phyloP scores from a whole-genome alignment of 768 basidiomycete species.

The Trametes sanguinea region DNA sequence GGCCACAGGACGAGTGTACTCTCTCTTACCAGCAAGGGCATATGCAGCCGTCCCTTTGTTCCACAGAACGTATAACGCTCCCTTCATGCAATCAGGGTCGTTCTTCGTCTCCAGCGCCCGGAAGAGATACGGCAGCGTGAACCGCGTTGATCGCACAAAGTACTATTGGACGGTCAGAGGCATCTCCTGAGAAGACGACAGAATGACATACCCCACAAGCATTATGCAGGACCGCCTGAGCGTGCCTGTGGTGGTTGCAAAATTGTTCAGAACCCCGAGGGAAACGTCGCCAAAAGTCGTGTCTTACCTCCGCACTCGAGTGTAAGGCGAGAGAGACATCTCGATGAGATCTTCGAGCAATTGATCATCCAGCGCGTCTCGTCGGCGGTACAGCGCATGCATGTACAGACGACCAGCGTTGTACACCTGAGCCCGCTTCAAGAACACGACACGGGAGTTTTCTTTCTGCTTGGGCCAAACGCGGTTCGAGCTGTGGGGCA shows the following conservation, averaged over 20 bases:
- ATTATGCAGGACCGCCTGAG: constrained; percentile 64
- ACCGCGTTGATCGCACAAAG: constrained; percentile 71
- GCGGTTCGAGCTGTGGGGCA: constrained; percentile 53
- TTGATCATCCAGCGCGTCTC: constrained; percentile 72
- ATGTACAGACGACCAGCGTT: constrained; percentile 76
- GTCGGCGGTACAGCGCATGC: constrained; percentile 72
- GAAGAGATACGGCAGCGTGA: constrained; percentile 60
- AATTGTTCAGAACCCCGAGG: neutral
- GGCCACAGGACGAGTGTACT: constrained; percentile 13
- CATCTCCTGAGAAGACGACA: neutral
- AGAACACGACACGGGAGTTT: constrained; percentile 70
- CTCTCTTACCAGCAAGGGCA: constrained; percentile 60
- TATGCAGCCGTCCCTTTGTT: constrained; percentile 72
- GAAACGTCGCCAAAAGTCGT: neutral
- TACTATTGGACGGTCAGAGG: constrained; percentile 42
- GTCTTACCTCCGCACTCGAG: constrained; percentile 68
- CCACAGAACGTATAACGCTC: constrained; percentile 80
- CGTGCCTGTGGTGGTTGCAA: constrained; percentile 48
- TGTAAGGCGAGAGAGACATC: constrained; percentile 78
- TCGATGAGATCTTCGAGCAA: constrained; percentile 69
- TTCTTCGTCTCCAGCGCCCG: constrained; percentile 67
- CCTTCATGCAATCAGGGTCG: constrained; percentile 94
- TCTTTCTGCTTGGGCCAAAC: constrained; percentile 72
- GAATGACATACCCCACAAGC: constrained; percentile 57
- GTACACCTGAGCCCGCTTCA: constrained; percentile 80